Percentiles rank a stretch among this genome's conserved stretches.
Conservation (phyloP, 2,329 filamentous ascomycete genomes). For the Penicillium concentricum region DNA sequence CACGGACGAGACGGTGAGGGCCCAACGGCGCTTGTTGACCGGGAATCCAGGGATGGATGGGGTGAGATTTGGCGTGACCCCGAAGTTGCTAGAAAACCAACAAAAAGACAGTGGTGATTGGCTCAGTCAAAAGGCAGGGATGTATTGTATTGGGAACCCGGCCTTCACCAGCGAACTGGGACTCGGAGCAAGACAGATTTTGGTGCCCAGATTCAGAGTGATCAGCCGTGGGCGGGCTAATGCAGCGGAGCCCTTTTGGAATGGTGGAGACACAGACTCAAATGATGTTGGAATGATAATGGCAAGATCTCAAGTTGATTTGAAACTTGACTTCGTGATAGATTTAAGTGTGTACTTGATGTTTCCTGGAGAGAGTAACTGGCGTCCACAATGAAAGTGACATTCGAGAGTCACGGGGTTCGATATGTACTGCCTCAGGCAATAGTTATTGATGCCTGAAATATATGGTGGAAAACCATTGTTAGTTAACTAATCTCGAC, state of each 20-base stretch:
- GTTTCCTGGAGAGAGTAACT: neutral
- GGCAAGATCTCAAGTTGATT: neutral
- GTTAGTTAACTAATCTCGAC: neutral
- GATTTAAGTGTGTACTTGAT: neutral
- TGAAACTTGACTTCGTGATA: conserved; percentile 1
- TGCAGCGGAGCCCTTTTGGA: conserved; percentile 28
- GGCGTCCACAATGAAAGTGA: conserved; percentile 1
- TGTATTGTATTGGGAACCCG: conserved; percentile 13
- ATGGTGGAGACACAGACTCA: conserved; percentile 20
- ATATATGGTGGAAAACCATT: neutral
- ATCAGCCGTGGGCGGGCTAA: conserved; percentile 31
- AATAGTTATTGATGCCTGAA: neutral
- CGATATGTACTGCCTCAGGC: neutral
- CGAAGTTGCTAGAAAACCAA: conserved; percentile 3
- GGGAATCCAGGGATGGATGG: conserved; percentile 23
- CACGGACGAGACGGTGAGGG: conserved; percentile 20
- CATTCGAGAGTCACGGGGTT: neutral
- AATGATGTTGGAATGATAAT: conserved; percentile 4
- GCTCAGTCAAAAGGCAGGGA: conserved; percentile 15
- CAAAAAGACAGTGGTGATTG: conserved; percentile 18
- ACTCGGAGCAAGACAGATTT: conserved; percentile 23
- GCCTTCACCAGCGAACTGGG: conserved; percentile 12
- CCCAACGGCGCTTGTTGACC: conserved; percentile 1
- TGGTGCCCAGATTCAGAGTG: conserved; percentile 27
- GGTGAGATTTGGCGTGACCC: neutral